These are phyloP conservation scores for Nakataea oryzae DNA, from an alignment of 2,329 filamentous ascomycete species.

Conservation along the genomic window DNA sequence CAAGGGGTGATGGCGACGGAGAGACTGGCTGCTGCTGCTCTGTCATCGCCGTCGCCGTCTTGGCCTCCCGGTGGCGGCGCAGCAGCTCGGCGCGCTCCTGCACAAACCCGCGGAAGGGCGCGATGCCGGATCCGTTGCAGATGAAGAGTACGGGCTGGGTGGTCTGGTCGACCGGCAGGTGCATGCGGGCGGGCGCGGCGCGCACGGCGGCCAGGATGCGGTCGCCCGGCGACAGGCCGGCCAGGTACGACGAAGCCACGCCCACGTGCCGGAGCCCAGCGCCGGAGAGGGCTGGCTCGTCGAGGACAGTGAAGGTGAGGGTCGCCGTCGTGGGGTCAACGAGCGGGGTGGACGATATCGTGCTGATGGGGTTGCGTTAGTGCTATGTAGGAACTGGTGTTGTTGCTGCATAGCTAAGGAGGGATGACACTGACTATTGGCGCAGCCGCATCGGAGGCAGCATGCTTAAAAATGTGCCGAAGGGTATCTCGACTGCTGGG, in stretches of 20 bases:
- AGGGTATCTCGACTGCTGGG: constrained; percentile 33
- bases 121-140: constrained; percentile 37
- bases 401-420: background rate
- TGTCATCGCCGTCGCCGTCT: too few species aligned
- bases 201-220: background rate
- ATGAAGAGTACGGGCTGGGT: constrained; percentile 39
- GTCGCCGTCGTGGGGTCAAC: constrained; percentile 25
- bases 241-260: constrained; percentile 36
- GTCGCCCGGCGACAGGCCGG: constrained; percentile 13
- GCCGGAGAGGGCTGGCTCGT: constrained; percentile 29
- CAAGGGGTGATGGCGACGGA: constrained; percentile 11
- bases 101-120: constrained; percentile 25
- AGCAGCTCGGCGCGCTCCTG: constrained; percentile 24
- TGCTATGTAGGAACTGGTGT: background rate
- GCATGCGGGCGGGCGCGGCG: constrained; percentile 21
- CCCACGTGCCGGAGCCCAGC: constrained; percentile 25
- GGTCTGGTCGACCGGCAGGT: constrained; percentile 25
- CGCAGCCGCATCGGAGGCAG: constrained; percentile 46
- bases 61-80: constrained; percentile 8
- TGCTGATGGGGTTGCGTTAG: constrained; percentile 12
- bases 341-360: constrained; percentile 45
- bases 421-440: background rate
- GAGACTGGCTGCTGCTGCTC: too few species aligned
- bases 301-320: constrained; percentile 46
- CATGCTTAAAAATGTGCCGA: constrained; percentile 43